Conservation (phyloP, 2,329 filamentous ascomycete species). For the Penicillium sp. region DNA sequence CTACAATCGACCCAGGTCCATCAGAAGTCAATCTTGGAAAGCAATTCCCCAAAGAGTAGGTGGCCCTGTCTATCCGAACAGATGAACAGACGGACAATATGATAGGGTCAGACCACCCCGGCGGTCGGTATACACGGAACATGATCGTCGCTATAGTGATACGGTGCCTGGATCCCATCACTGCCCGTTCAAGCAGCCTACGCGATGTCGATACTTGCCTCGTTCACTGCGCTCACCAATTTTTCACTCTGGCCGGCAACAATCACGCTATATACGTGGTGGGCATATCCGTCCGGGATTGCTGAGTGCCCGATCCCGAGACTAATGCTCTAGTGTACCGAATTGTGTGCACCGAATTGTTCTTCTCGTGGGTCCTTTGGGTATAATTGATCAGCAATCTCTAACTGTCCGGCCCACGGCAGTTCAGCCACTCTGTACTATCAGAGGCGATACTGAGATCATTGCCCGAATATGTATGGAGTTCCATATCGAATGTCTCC, state of each 20-base stretch:
- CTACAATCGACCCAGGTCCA: neutral
- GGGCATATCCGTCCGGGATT: conserved; percentile 2
- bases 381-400: conserved; percentile 12
- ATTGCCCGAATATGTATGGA: conserved; percentile 17
- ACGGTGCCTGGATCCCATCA: conserved; percentile 5
- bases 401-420: neutral
- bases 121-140: conserved; percentile 12
- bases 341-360: neutral
- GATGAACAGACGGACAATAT: neutral
- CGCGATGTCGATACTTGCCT: conserved; percentile 15
- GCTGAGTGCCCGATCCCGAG: neutral
- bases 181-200: conserved; percentile 10
- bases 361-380: neutral
- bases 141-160: conserved; percentile 11
- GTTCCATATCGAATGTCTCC: conserved; percentile 6
- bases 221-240: conserved; percentile 1
- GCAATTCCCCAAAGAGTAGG: conserved; percentile 2
- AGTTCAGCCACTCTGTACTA: conserved; percentile 1
- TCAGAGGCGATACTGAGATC: conserved; percentile 10
- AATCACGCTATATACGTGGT: neutral
- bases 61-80: neutral
- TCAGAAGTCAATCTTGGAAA: neutral
- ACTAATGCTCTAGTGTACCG: neutral
- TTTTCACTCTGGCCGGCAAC: conserved; percentile 5
- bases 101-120: conserved; percentile 14